Conservation (phyloP, 495 filamentous ascomycete species). For the Letharia lupina region DNA sequence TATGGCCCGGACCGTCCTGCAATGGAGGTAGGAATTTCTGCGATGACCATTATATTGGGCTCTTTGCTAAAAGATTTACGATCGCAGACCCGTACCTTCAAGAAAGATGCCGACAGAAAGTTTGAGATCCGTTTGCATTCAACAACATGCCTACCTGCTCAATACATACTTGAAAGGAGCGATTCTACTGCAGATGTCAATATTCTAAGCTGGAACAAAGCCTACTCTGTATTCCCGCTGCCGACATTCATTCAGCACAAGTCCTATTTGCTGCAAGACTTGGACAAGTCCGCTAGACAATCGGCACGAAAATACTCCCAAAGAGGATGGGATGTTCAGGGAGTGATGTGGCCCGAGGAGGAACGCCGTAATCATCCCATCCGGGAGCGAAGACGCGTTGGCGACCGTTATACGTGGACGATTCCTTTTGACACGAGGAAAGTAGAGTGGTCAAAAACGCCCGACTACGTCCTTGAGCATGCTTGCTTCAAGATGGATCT, state of each 20-base stretch:
- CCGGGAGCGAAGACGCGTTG: background rate
- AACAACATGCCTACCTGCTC: background rate
- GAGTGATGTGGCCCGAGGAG: conserved; percentile 7
- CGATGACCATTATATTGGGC: background rate
- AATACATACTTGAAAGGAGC: background rate
- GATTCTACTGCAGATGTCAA: background rate
- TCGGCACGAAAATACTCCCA: background rate
- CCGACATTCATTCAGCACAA: conserved; percentile 11
- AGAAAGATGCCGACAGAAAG: background rate
- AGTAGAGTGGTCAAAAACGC: conserved; percentile 5
- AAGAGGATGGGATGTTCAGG: conserved; percentile 1
- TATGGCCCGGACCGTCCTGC: background rate
- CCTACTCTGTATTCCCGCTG: conserved; percentile 5
- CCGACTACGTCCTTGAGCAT: conserved; percentile 12
- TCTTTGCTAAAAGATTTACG: background rate
- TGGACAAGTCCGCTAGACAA: too few relatives aligned
- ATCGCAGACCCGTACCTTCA: background rate
- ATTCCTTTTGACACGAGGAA: conserved; percentile 9
- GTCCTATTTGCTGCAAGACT: conserved; percentile 2
- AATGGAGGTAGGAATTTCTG: background rate
- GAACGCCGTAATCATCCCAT: background rate
- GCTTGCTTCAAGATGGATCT: background rate
- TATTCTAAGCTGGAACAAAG: conserved; percentile 15
- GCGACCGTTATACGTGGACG: conserved; percentile 12
- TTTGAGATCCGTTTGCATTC: background rate